Conservation (phyloP, 441 rosid genomes). For the Adansonia grandidieri region DNA sequence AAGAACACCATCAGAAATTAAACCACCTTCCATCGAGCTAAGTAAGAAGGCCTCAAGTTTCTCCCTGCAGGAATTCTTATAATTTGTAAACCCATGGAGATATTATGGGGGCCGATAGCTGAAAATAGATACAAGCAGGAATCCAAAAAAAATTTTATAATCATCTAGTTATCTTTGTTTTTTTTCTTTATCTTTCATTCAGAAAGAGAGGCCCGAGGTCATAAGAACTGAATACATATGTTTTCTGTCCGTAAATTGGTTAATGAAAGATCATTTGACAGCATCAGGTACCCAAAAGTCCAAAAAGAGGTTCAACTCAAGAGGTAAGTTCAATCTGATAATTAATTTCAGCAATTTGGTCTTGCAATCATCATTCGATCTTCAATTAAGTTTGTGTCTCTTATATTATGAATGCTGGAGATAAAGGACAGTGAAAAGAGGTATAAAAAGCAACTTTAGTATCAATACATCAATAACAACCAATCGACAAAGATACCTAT, state of each 20-base stretch:
- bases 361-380: not conserved
- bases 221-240: constrained; percentile 2
- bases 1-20: constrained; percentile 86
- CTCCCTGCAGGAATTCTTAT: constrained; percentile 56
- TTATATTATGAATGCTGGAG: not conserved
- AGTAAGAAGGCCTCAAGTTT: constrained; percentile 90
- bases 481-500: constrained; percentile 49
- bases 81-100: constrained; percentile 17
- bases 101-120: constrained; percentile 8
- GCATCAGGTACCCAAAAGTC: not conserved
- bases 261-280: constrained; percentile 18
- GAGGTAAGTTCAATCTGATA: not conserved
- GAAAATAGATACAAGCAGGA: not conserved
- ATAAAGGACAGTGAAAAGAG: not conserved
- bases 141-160: not conserved
- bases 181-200: not conserved
- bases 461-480: constrained; percentile 13
- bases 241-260: constrained; percentile 4
- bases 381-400: constrained; percentile 5
- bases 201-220: not conserved
- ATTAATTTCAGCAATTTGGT: constrained; percentile 2
- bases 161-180: not conserved
- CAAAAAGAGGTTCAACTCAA: not conserved
- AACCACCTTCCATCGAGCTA: constrained; percentile 73
- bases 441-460: not conserved